Evolutionary conservation across 306 rosid species (phyloP).

Genomic region (Clitoria ternatea): DNA sequence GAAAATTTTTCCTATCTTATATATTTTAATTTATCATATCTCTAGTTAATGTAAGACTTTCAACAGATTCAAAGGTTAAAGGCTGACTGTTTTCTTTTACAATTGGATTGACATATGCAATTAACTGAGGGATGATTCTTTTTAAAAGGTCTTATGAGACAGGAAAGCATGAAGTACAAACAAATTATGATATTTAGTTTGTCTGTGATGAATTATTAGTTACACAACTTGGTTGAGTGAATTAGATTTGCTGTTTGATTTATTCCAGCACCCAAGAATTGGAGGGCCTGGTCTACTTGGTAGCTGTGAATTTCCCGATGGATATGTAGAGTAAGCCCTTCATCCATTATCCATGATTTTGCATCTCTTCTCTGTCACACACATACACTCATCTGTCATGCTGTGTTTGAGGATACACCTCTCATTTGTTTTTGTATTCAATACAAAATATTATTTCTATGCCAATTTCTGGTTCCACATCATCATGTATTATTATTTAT

Average conservation of each 20-base stretch:
- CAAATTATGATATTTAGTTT: background rate
- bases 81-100: background rate
- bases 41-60: too few species aligned
- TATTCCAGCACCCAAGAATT: constrained; percentile 72
- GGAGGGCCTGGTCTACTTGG: constrained; percentile 98
- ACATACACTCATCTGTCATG: background rate
- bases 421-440: background rate
- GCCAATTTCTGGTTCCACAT: background rate
- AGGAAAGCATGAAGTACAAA: background rate
- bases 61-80: too few species aligned
- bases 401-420: background rate
- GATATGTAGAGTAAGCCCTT: constrained; percentile 67
- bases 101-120: background rate
- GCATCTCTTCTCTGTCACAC: background rate
- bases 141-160: background rate
- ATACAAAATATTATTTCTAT: background rate
- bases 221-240: background rate
- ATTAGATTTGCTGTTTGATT: constrained; percentile 20
- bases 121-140: constrained; percentile 8
- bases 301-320: constrained; percentile 67
- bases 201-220: background rate
- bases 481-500: background rate
- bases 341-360: background rate
- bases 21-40: too few species aligned
- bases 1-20: too few species aligned